These are phyloP conservation scores for Colletotrichum magnum DNA, from an alignment of 2,329 filamentous ascomycete genomes.

Conservation along the genomic window DNA sequence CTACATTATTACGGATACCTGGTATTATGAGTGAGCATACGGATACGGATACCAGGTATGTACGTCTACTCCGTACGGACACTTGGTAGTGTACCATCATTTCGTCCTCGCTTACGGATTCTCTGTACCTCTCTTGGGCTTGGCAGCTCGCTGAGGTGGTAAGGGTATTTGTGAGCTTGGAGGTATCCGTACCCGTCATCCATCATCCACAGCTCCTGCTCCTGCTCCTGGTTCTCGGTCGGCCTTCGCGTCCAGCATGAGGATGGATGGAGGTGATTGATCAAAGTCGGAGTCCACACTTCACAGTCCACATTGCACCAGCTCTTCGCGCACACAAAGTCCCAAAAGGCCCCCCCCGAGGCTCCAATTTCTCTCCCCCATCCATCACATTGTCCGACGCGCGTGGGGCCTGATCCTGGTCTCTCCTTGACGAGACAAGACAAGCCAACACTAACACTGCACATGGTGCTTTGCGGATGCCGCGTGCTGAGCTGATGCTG, in stretches of 20 bases:
- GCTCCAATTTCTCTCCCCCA: constrained; percentile 36
- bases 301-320: constrained; percentile 5
- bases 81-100: neutral
- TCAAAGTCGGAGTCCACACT: neutral
- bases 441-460: constrained; percentile 34
- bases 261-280: too few species aligned
- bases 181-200: too few species aligned
- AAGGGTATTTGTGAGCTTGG: too few species aligned
- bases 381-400: constrained; percentile 36
- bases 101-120: constrained; percentile 19
- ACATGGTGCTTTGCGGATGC: constrained; percentile 29
- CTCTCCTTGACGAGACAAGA: constrained; percentile 29
- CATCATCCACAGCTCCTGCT: too few species aligned
- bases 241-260: too few species aligned
- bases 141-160: too few species aligned
- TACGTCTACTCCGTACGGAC: too few species aligned
- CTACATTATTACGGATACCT: too few species aligned
- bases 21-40: too few species aligned
- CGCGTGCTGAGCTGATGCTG: constrained; percentile 32
- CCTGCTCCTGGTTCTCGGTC: neutral
- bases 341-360: constrained; percentile 17
- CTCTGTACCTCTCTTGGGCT: too few species aligned
- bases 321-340: constrained; percentile 18
- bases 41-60: too few species aligned
- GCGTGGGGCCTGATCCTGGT: constrained; percentile 36